Conservation (phyloP, 2,329 filamentous ascomycete species). For the Trichophyton simii region DNA sequence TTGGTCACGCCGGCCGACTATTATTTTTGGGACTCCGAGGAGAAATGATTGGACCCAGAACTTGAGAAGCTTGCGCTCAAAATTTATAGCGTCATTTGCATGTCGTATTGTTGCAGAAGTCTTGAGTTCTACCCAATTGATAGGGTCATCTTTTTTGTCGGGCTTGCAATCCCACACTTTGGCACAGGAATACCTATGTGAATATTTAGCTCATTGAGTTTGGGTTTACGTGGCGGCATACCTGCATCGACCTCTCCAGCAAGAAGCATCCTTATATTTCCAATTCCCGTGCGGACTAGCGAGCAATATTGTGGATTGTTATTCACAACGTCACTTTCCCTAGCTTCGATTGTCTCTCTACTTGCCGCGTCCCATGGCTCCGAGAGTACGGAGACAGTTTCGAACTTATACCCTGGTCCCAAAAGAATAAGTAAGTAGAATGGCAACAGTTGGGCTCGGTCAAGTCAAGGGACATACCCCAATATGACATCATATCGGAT, state of each 20-base stretch:
- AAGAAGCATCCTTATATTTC: slow-evolving; percentile 59
- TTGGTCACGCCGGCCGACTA: slow-evolving; percentile 73
- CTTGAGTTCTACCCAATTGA: slow-evolving; percentile 92
- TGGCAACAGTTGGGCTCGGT: not conserved
- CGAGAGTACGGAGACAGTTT: slow-evolving; percentile 67
- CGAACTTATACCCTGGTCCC: slow-evolving; percentile 83
- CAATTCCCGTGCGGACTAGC: slow-evolving; percentile 77
- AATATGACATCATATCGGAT: slow-evolving; percentile 78
- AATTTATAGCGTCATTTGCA: slow-evolving; percentile 57
- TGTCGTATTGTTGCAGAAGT: slow-evolving; percentile 63
- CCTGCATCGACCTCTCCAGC: slow-evolving; percentile 90
- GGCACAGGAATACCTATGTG: not conserved
- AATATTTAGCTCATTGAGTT: not conserved
- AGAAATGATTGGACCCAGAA: slow-evolving; percentile 97
- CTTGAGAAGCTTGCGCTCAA: slow-evolving; percentile 82
- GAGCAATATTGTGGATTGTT: slow-evolving; percentile 96
- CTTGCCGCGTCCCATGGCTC: slow-evolving; percentile 59
- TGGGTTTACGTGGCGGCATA: slow-evolving; percentile 27
- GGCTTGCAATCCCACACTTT: slow-evolving; percentile 77
- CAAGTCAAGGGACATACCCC: slow-evolving; percentile 48
- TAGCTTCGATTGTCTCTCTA: slow-evolving; percentile 64
- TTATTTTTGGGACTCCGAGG: slow-evolving; percentile 79
- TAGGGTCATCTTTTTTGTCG: slow-evolving; percentile 47
- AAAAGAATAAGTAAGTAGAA: slow-evolving; percentile 7
- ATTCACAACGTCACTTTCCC: slow-evolving; percentile 60